These are phyloP conservation scores for Ceratobasidium sp. DNA, from an alignment of 1,284 basidiomycete genomes.

Conservation along the genomic window DNA sequence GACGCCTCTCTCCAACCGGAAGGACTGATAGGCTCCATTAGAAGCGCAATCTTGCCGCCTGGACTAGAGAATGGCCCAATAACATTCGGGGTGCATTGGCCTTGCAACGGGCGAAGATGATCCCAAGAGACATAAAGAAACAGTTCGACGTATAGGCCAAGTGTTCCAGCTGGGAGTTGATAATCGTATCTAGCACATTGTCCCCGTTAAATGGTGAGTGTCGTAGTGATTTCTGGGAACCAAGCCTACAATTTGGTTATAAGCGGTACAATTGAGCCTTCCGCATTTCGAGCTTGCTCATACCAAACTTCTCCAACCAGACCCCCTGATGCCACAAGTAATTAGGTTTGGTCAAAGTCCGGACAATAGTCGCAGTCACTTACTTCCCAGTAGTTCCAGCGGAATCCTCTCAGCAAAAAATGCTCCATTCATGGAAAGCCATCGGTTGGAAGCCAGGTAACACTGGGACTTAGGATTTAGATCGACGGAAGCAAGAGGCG, in stretches of 20 bases:
- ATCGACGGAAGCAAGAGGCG: background rate
- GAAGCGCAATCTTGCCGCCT: slow-evolving; percentile 61
- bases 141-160: slow-evolving; percentile 36
- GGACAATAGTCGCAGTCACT: background rate
- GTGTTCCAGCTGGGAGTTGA: slow-evolving; percentile 5
- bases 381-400: slow-evolving; percentile 1
- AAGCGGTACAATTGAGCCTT: background rate
- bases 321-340: background rate
- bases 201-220: background rate
- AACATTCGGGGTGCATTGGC: slow-evolving; percentile 65
- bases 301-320: slow-evolving; percentile 21
- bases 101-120: slow-evolving; percentile 67
- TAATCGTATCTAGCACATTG: background rate
- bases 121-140: slow-evolving; percentile 58
- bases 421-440: slow-evolving; percentile 7
- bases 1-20: slow-evolving; percentile 69
- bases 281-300: background rate
- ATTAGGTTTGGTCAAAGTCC: background rate
- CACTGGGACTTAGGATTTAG: background rate
- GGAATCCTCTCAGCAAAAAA: slow-evolving; percentile 3
- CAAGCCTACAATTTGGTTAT: slow-evolving; percentile 1
- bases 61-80: slow-evolving; percentile 64
- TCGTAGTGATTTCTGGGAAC: background rate
- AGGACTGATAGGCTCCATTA: slow-evolving; percentile 67
- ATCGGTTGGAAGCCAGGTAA: slow-evolving; percentile 5